Conservation (phyloP, 73 alveolate species). For the Paraurostyla sp. region DNA sequence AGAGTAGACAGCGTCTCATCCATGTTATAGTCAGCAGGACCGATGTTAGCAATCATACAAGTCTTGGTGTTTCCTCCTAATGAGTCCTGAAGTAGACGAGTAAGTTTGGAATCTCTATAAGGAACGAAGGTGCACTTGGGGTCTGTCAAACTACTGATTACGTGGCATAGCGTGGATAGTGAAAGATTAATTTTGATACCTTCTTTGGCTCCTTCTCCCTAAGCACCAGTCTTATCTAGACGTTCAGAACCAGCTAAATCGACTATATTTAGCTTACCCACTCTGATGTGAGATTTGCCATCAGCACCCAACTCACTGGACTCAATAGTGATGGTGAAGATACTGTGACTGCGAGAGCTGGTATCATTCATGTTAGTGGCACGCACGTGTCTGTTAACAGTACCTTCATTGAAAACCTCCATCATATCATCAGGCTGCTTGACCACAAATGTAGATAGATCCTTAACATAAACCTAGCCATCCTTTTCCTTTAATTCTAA, state of each 20-base stretch:
- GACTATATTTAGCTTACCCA: slow-evolving; percentile 94
- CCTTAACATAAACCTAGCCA: slow-evolving; percentile 91
- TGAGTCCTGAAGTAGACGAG: slow-evolving; percentile 96
- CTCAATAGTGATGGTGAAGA: slow-evolving; percentile 92
- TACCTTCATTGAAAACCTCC: slow-evolving; percentile 92
- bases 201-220: slow-evolving; percentile 96
- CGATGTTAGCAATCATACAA: slow-evolving; percentile 98
- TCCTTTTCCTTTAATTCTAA: slow-evolving; percentile 93
- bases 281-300: slow-evolving; percentile 91
- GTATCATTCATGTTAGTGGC: slow-evolving; percentile 91
- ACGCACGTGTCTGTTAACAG: slow-evolving; percentile 94
- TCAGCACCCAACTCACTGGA: slow-evolving; percentile 81
- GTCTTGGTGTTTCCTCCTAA: slow-evolving; percentile 99
- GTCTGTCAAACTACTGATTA: slow-evolving; percentile 93
- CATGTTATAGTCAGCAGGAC: slow-evolving; percentile 96
- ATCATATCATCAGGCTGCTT: slow-evolving; percentile 85
- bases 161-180: slow-evolving; percentile 96
- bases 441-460: slow-evolving; percentile 87
- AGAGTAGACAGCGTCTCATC: slow-evolving; percentile 97
- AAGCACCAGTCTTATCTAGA: slow-evolving; percentile 92
- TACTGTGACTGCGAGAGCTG: slow-evolving; percentile 74
- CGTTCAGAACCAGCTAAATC: slow-evolving; percentile 97
- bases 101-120: slow-evolving; percentile 97
- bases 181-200: slow-evolving; percentile 96
- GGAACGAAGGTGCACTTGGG: slow-evolving; percentile 95